phyloP scores from a whole-genome alignment of 768 basidiomycete genomes.

The Mycena indigotica region DNA sequence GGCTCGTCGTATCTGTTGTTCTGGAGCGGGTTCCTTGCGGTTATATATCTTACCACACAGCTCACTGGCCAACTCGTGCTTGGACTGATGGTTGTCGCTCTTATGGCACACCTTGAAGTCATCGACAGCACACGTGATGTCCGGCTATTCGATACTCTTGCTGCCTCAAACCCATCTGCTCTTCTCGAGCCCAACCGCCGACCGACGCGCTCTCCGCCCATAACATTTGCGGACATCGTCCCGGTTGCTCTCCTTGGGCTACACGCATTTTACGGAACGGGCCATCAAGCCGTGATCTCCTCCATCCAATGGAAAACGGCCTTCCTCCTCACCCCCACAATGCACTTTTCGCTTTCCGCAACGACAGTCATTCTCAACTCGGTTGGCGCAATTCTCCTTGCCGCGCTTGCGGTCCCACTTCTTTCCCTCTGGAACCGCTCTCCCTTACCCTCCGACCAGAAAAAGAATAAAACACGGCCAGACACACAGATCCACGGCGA shows the following conservation, averaged over 20 bases:
- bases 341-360: slow-evolving; percentile 74
- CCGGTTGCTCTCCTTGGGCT: slow-evolving; percentile 77
- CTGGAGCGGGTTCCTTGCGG: slow-evolving; percentile 63
- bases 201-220: slow-evolving; percentile 32
- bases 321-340: slow-evolving; percentile 73
- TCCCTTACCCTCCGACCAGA: slow-evolving; percentile 44
- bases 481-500: slow-evolving; percentile 40
- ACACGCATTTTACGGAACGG: slow-evolving; percentile 82
- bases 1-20: slow-evolving; percentile 88
- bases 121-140: slow-evolving; percentile 82
- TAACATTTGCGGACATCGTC: slow-evolving; percentile 67
- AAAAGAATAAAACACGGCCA: slow-evolving; percentile 17
- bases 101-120: slow-evolving; percentile 80
- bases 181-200: slow-evolving; percentile 38
- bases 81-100: slow-evolving; percentile 59
- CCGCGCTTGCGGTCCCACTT: slow-evolving; percentile 66
- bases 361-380: slow-evolving; percentile 77
- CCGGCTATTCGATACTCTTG: slow-evolving; percentile 53
- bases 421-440: slow-evolving; percentile 83
- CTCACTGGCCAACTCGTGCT: slow-evolving; percentile 83
- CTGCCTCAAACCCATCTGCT: slow-evolving; percentile 47
- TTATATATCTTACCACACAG: slow-evolving; percentile 70
- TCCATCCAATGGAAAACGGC: slow-evolving; percentile 96
- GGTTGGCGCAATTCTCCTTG: slow-evolving; percentile 71
- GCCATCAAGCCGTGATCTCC: slow-evolving; percentile 87